Base-by-base conservation (phyloP, 1,284 basidiomycete genomes). In the Cryptococcus floricola region DNA sequence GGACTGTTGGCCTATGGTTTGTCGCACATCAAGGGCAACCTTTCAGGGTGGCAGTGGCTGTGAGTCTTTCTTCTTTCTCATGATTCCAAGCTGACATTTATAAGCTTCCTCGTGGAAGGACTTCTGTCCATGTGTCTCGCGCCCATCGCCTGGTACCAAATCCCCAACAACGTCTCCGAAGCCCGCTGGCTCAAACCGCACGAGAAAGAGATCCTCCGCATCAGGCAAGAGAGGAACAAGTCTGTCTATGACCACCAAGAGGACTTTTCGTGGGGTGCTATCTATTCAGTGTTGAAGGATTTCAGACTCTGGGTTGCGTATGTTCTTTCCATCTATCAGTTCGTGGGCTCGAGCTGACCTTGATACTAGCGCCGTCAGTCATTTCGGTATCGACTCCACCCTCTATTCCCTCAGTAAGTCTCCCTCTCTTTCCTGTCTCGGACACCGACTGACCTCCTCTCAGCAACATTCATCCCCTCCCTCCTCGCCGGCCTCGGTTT, bases 1-100 rank as follows among this genome's bases (percentile, higher is more conserved):
- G 71, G 73, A 7, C 58, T 76, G 2, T 61, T 72, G 37, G 68
- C 64, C 0, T 65, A 57, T 43, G 69, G 65, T 1, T 51, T 70
- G 13, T 51, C 62, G 9, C 53, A 61, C 5, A 63, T 70, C 51
- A 39, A 53, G 16, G 54, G 49, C n/a, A 45, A 38, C 8, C 37
- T 56, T 16, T n/a, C 41, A 12, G 54, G 54, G 16, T 56, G 54
- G 54, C 54, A 56, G 46, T 56, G 46, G 46, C 23, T 48, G 46
- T 48, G 46, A 31, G 46, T 48, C 27, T 7, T 23, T 42, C 2
- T 23, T 23, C 14, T 9, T 3, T 42, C 41, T 42, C n/a, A 23
- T 42, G 16, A 2, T 7, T 8, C 14, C 14, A 23, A 12, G 41
- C 42, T 44, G 42, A 44, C 18, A 5, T 8, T 19, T 5, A 5